Conservation (phyloP, 495 filamentous ascomycete genomes). For the Cetradonia linearis region DNA sequence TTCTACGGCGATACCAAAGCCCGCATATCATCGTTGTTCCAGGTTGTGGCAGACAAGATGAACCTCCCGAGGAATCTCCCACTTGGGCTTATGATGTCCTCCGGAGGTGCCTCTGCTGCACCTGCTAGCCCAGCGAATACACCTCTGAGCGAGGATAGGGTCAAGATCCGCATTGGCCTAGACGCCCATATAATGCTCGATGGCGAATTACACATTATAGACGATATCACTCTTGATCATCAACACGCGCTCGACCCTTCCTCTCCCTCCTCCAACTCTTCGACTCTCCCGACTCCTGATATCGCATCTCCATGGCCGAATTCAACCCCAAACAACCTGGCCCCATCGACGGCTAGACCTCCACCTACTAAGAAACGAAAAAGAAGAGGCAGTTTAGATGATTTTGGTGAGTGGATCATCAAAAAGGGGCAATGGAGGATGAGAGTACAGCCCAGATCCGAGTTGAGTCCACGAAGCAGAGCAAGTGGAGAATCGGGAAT, state of each 20-base stretch:
- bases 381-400: constrained; percentile 30
- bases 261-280: not conserved
- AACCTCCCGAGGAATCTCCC: constrained; percentile 57
- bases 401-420: constrained; percentile 57
- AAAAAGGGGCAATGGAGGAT: constrained; percentile 74
- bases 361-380: constrained; percentile 41
- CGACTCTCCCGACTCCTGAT: not conserved
- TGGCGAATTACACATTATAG: constrained; percentile 38
- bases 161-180: constrained; percentile 54
- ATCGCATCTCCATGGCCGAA: constrained; percentile 4
- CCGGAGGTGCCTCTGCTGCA: constrained; percentile 39
- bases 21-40: constrained; percentile 61
- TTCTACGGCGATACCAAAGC: constrained; percentile 61
- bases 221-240: constrained; percentile 14
- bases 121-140: constrained; percentile 58
- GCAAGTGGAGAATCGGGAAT: constrained; percentile 29
- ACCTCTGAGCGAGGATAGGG: constrained; percentile 56
- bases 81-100: constrained; percentile 55
- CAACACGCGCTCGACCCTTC: constrained; percentile 9
- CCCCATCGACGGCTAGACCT: constrained; percentile 3
- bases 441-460: constrained; percentile 43
- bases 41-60: constrained; percentile 73
- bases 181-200: constrained; percentile 69
- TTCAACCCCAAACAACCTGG: not conserved
- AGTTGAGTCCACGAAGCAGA: constrained; percentile 3